Conservation (phyloP, 305 asterid genomes). For the Solanum hybrid region DNA sequence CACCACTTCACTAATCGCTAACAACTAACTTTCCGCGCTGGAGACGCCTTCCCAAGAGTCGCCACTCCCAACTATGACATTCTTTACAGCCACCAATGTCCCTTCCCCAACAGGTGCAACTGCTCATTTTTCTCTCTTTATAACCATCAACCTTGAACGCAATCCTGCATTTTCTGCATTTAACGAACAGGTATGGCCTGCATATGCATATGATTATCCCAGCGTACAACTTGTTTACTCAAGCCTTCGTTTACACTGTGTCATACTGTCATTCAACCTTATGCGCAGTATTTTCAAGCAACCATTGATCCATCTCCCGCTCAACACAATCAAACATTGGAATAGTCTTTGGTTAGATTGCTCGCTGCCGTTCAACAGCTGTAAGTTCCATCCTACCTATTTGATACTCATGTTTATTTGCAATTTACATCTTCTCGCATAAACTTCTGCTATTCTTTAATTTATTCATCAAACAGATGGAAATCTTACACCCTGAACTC, state of each 20-base stretch:
- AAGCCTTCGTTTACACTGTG: no score
- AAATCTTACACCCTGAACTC: not conserved
- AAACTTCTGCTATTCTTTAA: not conserved
- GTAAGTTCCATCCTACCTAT: not conserved
- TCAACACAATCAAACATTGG: not conserved
- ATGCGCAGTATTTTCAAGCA: not conserved
- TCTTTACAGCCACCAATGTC: not conserved
- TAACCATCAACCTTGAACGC: not conserved
- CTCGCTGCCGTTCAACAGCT: not conserved
- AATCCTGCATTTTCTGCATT: not conserved
- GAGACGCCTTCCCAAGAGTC: not conserved
- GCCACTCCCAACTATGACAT: not conserved
- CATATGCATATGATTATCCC: not conserved
- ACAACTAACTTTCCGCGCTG: not conserved
- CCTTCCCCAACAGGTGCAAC: not conserved
- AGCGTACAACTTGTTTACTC: not conserved
- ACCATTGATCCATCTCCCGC: not conserved
- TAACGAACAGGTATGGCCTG: not conserved
- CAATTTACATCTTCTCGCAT: not conserved
- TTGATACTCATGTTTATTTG: not conserved
- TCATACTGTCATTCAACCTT: not conserved
- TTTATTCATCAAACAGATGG: not conserved
- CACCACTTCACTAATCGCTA: not conserved
- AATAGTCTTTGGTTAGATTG: not conserved
- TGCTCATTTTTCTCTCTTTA: not conserved